These are phyloP conservation scores for Tulasnella sp. DNA, from an alignment of 768 basidiomycete genomes.

Conservation along the genomic window DNA sequence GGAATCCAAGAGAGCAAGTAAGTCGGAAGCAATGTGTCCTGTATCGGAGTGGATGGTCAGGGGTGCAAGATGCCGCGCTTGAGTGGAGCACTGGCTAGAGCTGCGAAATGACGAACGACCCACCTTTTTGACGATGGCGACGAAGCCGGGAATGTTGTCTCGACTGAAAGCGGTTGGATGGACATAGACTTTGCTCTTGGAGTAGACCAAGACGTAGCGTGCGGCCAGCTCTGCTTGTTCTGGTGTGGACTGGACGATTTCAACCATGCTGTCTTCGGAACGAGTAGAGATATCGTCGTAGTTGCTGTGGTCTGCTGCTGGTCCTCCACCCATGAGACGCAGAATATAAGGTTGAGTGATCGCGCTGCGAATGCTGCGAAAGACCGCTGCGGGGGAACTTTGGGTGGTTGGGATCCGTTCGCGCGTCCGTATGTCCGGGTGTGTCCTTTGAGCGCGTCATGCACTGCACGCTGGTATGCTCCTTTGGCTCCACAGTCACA, in stretches of 20 bases:
- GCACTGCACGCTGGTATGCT: neutral
- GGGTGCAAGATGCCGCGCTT: neutral
- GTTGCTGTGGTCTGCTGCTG: neutral
- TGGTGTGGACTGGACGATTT: constrained; percentile 7
- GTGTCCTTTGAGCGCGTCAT: neutral
- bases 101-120: constrained; percentile 19
- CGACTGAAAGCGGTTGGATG: constrained; percentile 85
- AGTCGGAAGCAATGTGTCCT: constrained; percentile 66
- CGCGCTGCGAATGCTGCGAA: constrained; percentile 4
- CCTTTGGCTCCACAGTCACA: neutral
- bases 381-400: neutral
- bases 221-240: neutral
- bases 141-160: constrained; percentile 92
- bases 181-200: constrained; percentile 90
- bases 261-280: constrained; percentile 7
- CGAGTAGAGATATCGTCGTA: constrained; percentile 6
- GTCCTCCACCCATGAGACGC: constrained; percentile 1
- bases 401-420: neutral
- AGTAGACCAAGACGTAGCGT: constrained; percentile 60
- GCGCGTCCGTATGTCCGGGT: neutral
- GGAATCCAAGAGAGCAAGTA: constrained; percentile 92
- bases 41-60: constrained; percentile 5
- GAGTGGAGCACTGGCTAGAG: neutral
- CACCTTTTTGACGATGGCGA: constrained; percentile 82
- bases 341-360: neutral